Evolutionary conservation across 148 eudicot species (phyloP).

Genomic region (Persicaria maculosa): DNA sequence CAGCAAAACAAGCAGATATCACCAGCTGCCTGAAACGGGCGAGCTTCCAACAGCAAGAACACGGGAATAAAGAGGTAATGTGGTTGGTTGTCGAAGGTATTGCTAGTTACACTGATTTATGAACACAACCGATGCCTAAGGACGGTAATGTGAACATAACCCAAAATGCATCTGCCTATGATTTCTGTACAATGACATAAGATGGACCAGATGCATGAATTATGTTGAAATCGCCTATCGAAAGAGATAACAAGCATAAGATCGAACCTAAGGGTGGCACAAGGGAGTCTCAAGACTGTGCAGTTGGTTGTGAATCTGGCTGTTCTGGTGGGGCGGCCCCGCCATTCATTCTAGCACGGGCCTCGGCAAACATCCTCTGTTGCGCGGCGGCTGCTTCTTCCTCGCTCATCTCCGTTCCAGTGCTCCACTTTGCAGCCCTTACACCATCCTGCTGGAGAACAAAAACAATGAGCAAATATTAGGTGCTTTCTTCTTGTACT

Average conservation of each 20-base stretch:
- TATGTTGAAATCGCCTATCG: slow-evolving; percentile 20
- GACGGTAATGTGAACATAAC: background rate
- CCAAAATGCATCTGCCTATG: slow-evolving; percentile 3
- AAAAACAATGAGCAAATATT: background rate
- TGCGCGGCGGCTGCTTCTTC: slow-evolving; percentile 99
- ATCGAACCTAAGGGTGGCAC: slow-evolving; percentile 34
- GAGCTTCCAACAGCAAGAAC: background rate
- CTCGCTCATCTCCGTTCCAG: slow-evolving; percentile 80
- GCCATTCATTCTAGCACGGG: slow-evolving; percentile 96
- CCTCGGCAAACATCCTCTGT: slow-evolving; percentile 99
- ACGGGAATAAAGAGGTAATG: background rate
- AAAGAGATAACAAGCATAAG: slow-evolving; percentile 11
- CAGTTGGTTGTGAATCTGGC: slow-evolving; percentile 38
- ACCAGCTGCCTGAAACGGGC: no score
- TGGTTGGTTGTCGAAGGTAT: background rate
- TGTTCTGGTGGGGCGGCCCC: slow-evolving; percentile 41
- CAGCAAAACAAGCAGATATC: no score
- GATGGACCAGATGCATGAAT: background rate
- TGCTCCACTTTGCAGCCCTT: slow-evolving; percentile 59
- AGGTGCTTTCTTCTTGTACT: background rate
- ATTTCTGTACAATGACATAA: slow-evolving; percentile 5
- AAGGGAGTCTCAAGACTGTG: slow-evolving; percentile 13
- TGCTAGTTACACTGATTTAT: slow-evolving; percentile 19
- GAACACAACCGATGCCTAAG: slow-evolving; percentile 3
- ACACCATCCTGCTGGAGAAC: slow-evolving; percentile 61